Evolutionary conservation across 306 rosid species (phyloP).

Genomic region (Hippophae rhamnoides): DNA sequence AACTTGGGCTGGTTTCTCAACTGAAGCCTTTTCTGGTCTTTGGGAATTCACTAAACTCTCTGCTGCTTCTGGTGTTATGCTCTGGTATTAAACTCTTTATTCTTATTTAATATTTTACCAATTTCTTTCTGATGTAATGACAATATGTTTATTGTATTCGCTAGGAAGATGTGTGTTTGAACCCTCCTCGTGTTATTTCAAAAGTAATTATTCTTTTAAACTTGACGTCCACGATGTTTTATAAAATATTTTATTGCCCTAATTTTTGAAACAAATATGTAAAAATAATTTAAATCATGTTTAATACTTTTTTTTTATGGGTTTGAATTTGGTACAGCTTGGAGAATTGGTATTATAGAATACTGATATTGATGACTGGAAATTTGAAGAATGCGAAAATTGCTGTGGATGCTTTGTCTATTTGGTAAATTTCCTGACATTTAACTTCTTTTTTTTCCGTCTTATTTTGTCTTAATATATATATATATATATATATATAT

Average conservation of each 20-base stretch:
- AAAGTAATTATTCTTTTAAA: too few relatives aligned
- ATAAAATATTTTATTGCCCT: too few relatives aligned
- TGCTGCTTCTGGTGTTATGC: constrained; percentile 64
- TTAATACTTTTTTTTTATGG: neutral
- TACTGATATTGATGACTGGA: constrained; percentile 59
- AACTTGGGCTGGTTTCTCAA: constrained; percentile 63
- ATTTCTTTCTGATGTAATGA: too few relatives aligned
- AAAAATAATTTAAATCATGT: too few relatives aligned
- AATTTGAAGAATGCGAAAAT: constrained; percentile 47
- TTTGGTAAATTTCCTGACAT: constrained; percentile 31
- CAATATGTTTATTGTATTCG: too few relatives aligned
- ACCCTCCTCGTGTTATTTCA: too few relatives aligned
- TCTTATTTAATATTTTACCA: too few relatives aligned
- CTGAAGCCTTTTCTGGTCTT: constrained; percentile 57
- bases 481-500: too few relatives aligned
- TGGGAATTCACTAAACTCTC: constrained; percentile 66
- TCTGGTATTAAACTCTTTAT: constrained; percentile 33
- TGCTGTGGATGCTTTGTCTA: constrained; percentile 71
- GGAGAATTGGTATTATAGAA: constrained; percentile 75
- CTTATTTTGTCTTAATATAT: too few relatives aligned
- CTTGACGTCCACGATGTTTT: too few relatives aligned
- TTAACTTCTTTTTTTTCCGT: neutral
- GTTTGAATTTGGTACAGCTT: constrained; percentile 29
- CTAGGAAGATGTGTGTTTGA: too few relatives aligned
- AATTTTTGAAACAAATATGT: too few relatives aligned